Evolutionary conservation across 2,329 filamentous ascomycete species (phyloP).

Genomic region (Aureobasidium sp.): DNA sequence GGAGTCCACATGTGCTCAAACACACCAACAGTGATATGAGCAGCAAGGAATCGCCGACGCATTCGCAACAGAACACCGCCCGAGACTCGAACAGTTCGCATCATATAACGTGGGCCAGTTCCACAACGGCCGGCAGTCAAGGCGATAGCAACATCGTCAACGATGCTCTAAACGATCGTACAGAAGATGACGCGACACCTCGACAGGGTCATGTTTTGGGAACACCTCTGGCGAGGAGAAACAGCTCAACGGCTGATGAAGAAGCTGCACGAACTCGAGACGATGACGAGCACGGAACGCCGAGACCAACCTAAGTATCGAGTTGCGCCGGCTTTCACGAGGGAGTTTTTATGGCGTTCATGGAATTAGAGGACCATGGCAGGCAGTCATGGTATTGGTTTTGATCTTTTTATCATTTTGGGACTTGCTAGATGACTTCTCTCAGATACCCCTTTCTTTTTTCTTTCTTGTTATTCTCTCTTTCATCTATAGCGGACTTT

Average conservation of each 20-base stretch:
- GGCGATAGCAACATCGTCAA: not conserved
- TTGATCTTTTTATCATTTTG: not conserved
- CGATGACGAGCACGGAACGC: not conserved
- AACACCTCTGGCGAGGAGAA: not conserved
- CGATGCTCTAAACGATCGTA: not conserved
- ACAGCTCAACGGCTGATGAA: too few species aligned
- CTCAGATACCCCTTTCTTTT: slow-evolving; percentile 7
- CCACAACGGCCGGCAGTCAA: slow-evolving; percentile 11
- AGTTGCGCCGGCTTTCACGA: not conserved
- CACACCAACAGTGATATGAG: not conserved
- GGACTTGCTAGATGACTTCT: slow-evolving; percentile 10
- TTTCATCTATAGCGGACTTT: not conserved
- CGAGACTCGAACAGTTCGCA: slow-evolving; percentile 6
- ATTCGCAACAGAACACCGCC: not conserved
- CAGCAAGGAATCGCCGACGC: not conserved
- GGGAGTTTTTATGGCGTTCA: not conserved
- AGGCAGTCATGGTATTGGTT: not conserved
- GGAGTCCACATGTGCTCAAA: slow-evolving; percentile 37
- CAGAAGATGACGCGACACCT: not conserved
- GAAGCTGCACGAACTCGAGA: not conserved
- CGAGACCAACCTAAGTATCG: not conserved
- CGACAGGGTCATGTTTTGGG: not conserved
- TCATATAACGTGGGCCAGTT: slow-evolving; percentile 11
- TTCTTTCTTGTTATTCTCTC: not conserved
- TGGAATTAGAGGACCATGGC: not conserved